Base-by-base conservation (phyloP, 768 basidiomycete species). In the Collybia sordida region DNA sequence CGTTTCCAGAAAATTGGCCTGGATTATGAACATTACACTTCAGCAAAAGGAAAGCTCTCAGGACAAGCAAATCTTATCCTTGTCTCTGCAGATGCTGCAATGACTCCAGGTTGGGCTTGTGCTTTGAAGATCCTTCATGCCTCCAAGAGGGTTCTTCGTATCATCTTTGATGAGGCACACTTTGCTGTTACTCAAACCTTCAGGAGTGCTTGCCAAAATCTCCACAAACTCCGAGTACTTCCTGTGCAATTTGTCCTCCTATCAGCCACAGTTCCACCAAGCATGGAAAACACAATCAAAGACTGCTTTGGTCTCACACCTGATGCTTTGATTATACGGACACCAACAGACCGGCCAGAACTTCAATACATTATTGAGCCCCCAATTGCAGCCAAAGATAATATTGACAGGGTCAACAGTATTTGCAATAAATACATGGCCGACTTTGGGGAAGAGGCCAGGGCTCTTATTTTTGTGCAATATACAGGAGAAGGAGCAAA, bases 151-250 rank as follows among this genome's bases (percentile, higher is more conserved):
- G 37, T 69, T 0, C 28, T 52, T 0, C 52, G 59, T 0, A 31
- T 47, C 0, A 39, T 68, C 0, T 25, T 68, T 1, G 63, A 70
- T 15, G 63, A 69, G 23, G 58, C 57, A 0, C 61, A 65, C 17
- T 52, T 61, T 1, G 56, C 57, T 0, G 3, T 59, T 3, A 49
- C 46, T 0, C 35, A 44, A 0, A 22, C 37, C 6, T 68, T 58
- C 28, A 55, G 63, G 0, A 22, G 25, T 1, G 7, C 55, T 0
- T 40, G 64, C 7, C 0, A 23, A 2, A 24, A 49, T 35, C 41
- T 60, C 36, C 54, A 36, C 2, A 31, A 50, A 3, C 47, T 64
- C 1, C 55, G 61, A 1, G 36, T 24, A 1, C 40, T 60, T 1
- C 15, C 53, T 0, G 28, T 47, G 0, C 65, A 57, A 12, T 6